Percentiles rank a stretch among this genome's conserved stretches.
Conservation (phyloP, 352 stramenopile genomes). For the Phytophthora sp. region DNA sequence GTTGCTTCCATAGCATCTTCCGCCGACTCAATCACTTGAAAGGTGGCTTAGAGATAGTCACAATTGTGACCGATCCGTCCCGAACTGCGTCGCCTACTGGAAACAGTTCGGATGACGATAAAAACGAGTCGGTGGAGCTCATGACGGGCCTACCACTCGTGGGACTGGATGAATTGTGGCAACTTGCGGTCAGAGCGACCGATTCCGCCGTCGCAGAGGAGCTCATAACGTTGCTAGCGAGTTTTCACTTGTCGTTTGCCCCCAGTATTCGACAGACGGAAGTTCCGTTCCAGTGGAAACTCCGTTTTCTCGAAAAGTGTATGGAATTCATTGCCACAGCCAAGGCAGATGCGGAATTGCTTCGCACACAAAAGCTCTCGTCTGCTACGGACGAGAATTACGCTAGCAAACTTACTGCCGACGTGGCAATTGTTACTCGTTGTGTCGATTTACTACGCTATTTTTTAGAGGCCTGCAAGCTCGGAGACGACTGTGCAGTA, state of each 20-base stretch:
- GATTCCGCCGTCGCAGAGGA: conserved; percentile 66
- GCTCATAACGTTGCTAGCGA: conserved; percentile 59
- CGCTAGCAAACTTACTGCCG: background rate
- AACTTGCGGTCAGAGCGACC: conserved; percentile 50
- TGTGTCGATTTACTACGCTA: conserved; percentile 75
- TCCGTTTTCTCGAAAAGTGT: conserved; percentile 65
- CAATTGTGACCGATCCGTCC: conserved; percentile 1
- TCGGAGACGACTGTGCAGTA: conserved; percentile 14
- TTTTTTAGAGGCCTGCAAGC: conserved; percentile 63
- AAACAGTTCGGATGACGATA: conserved; percentile 23
- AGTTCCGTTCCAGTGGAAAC: conserved; percentile 40
- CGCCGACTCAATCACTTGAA: conserved; percentile 54
- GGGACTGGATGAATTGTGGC: conserved; percentile 64
- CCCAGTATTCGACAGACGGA: conserved; percentile 38
- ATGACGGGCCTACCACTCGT: conserved; percentile 47
- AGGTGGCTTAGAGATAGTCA: conserved; percentile 47
- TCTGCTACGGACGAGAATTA: background rate
- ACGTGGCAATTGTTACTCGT: conserved; percentile 47
- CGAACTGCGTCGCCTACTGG: conserved; percentile 16
- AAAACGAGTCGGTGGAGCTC: conserved; percentile 39
- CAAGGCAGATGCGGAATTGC: conserved; percentile 31
- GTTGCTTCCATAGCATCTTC: conserved; percentile 80
- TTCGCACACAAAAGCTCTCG: background rate
- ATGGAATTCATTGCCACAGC: conserved; percentile 48
- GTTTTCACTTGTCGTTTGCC: conserved; percentile 64